These are phyloP conservation scores for Malbranchea cinnamomea DNA, from an alignment of 2,329 filamentous ascomycete genomes.

Conservation along the genomic window DNA sequence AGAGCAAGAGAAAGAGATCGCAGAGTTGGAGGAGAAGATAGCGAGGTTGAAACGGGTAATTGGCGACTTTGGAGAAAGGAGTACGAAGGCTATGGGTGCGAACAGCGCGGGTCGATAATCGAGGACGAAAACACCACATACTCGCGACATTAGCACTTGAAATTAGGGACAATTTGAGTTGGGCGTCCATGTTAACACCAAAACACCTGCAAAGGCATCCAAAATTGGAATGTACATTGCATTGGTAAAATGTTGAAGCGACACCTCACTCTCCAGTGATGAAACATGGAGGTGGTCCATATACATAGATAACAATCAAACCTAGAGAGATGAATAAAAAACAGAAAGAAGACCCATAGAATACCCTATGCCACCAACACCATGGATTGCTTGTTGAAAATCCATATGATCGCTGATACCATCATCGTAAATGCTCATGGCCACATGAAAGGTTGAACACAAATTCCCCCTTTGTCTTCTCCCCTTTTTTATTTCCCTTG, in stretches of 20 bases:
- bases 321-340: conserved; percentile 1
- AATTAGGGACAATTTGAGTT: too few species aligned
- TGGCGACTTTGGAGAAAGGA: conserved; percentile 24
- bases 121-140: too few species aligned
- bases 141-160: too few species aligned
- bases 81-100: too few species aligned
- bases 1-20: conserved; percentile 31
- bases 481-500: conserved; percentile 2
- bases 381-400: conserved; percentile 14
- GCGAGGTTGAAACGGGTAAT: conserved; percentile 25
- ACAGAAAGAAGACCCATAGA: conserved; percentile 2
- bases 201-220: too few species aligned
- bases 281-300: conserved; percentile 4
- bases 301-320: neutral
- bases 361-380: conserved; percentile 7
- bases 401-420: conserved; percentile 10
- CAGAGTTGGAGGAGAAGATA: conserved; percentile 26
- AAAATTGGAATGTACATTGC: too few species aligned
- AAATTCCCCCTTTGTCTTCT: conserved; percentile 5
- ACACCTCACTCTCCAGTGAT: conserved; percentile 5
- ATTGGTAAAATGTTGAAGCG: conserved; percentile 5
- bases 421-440: conserved; percentile 8
- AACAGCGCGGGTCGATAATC: too few species aligned
- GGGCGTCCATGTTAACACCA: too few species aligned
- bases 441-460: conserved; percentile 11